Conservation (phyloP, 2,329 filamentous ascomycete species). For the Colletotrichum sp. region DNA sequence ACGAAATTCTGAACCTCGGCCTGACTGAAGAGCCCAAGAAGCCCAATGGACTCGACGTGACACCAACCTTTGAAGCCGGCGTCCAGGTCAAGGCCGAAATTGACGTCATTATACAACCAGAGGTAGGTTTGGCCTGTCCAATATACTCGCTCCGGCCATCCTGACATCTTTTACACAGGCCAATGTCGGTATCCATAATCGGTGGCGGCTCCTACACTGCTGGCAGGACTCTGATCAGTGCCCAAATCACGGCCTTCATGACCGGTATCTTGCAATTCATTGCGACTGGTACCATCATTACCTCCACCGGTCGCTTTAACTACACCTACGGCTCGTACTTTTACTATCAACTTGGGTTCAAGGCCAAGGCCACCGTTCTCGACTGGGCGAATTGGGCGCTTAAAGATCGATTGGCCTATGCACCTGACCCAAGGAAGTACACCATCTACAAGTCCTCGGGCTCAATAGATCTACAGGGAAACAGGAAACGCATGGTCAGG, state of each 20-base stretch:
- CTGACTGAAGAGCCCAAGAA: not conserved
- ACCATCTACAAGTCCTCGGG: not conserved
- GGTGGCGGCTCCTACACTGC: not conserved
- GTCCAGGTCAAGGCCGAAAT: not conserved
- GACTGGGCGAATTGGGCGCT: constrained; percentile 3
- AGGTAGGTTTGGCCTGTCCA: not conserved
- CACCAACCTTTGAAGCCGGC: not conserved
- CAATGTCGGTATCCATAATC: constrained; percentile 7
- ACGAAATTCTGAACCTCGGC: not conserved
- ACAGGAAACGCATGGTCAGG: not conserved
- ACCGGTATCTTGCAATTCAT: not conserved
- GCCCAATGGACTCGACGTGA: not conserved
- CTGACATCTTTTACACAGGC: not conserved
- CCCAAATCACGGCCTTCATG: not conserved
- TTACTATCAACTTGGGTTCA: not conserved
- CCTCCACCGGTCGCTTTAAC: not conserved
- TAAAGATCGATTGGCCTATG: not conserved
- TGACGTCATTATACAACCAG: not conserved
- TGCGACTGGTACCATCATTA: not conserved
- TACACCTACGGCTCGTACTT: not conserved
- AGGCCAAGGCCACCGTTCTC: not conserved
- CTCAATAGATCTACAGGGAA: not conserved
- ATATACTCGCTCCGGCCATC: not conserved
- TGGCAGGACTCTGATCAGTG: not conserved
- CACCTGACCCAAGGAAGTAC: not conserved